Conservation (phyloP, 2,329 filamentous ascomycete species). For the Fusarium oxysporum region DNA sequence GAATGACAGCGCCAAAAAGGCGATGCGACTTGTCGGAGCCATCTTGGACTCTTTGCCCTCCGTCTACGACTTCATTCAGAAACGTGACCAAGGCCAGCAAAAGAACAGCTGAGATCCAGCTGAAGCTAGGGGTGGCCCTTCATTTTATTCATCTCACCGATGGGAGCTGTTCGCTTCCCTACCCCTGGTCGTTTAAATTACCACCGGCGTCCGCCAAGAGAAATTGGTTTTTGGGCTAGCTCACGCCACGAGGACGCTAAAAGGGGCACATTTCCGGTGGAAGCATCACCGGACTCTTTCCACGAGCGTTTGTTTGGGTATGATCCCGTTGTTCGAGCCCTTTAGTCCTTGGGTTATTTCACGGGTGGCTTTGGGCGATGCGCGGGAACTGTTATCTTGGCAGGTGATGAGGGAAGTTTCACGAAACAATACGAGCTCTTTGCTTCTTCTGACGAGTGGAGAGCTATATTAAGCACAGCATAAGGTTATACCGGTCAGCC, state of each 20-base stretch:
- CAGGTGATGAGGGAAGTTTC: neutral
- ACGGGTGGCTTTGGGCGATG: conserved; percentile 10
- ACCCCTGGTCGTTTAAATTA: conserved; percentile 31
- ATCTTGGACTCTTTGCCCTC: conserved; percentile 39
- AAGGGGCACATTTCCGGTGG: conserved; percentile 26
- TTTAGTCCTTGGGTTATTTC: neutral
- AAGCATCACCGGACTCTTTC: neutral
- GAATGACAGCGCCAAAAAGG: conserved; percentile 41
- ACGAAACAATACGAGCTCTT: neutral
- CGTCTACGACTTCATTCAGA: conserved; percentile 26
- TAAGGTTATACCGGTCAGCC: conserved; percentile 2
- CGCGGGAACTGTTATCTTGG: neutral
- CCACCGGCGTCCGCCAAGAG: conserved; percentile 27
- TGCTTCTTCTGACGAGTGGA: conserved; percentile 9
- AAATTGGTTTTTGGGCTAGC: conserved; percentile 35
- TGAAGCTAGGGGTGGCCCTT: conserved; percentile 10
- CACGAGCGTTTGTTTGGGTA: conserved; percentile 11
- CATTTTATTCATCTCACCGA: conserved; percentile 46
- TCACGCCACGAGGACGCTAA: conserved; percentile 41
- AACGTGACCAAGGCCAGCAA: conserved; percentile 15
- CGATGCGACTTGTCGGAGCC: conserved; percentile 42
- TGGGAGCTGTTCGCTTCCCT: neutral
- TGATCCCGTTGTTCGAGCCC: conserved; percentile 18
- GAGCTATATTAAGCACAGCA: conserved; percentile 8
- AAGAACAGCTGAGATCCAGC: neutral